Conservation (phyloP, 208 protist species). For the Leishmania arabica region DNA sequence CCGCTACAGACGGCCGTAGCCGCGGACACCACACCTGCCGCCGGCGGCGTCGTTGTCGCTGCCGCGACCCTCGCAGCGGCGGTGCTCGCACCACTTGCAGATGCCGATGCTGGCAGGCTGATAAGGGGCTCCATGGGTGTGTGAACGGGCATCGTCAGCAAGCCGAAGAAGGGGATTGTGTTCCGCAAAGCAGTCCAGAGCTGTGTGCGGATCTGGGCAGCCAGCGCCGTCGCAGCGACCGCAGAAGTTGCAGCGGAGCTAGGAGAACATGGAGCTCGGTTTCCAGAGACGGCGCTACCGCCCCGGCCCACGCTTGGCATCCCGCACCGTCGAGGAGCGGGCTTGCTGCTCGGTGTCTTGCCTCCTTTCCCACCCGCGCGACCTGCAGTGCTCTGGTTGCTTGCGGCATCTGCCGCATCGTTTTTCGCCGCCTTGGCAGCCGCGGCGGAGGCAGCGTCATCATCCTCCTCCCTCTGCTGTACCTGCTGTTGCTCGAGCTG, state of each 20-base stretch:
- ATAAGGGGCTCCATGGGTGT: constrained; percentile 12
- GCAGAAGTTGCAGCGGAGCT: not conserved
- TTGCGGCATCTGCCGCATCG: not conserved
- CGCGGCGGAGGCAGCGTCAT: not conserved
- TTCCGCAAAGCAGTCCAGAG: constrained; percentile 20
- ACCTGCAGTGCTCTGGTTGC: not conserved
- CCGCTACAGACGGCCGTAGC: constrained; percentile 19
- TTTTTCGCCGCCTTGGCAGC: not conserved
- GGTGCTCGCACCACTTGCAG: not conserved
- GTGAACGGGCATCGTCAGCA: constrained; percentile 17
- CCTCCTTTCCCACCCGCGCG: too few species aligned
- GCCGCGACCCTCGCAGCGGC: not conserved
- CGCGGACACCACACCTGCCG: not conserved
- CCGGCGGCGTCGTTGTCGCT: not conserved
- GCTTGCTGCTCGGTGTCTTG: not conserved
- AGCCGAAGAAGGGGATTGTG: constrained; percentile 24
- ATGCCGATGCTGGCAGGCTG: not conserved
- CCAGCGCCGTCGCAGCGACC: constrained; percentile 1
- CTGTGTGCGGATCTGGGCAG: constrained; percentile 10
- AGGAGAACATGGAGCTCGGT: not conserved
- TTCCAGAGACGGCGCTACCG: not conserved
- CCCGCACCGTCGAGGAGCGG: not conserved
- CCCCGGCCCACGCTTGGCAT: not conserved
- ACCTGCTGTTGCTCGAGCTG: constrained; percentile 19
- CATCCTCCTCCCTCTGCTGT: not conserved